Base-by-base conservation (phyloP, 495 filamentous ascomycete species). In the Aspergillus cristatus region DNA sequence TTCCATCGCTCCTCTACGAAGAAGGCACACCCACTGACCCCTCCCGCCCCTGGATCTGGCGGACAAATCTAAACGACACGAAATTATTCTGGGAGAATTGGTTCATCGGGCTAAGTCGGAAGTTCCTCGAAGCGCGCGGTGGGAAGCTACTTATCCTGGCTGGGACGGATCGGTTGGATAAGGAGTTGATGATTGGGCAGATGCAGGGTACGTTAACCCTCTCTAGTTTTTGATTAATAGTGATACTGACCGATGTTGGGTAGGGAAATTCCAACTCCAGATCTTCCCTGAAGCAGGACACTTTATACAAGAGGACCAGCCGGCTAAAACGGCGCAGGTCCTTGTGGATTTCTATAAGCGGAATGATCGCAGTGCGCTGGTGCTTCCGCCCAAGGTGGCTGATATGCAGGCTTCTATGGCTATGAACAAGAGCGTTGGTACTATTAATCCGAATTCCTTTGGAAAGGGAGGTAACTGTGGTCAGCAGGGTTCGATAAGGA, bases 241-340 rank as follows among this genome's bases (percentile, higher is more conserved):
- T 15, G 7, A 34, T 7, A 34, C 32, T n/a, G n/a, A n/a, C n/a
- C n/a, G n/a, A n/a, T n/a, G n/a, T n/a, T n/a, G n/a, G n/a, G n/a
- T 47, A 86, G 88, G 88, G 0, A 96, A 96, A 68, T 99, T 96
- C 54, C 88, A 94, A 39, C 68, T 99, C 13, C 81, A 94, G 37
- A 89, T 99, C 13, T 80, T 97, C 42, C 93, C 93, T 0, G 85
- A 94, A 58, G 88, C 89, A 5, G 91, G 91, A 0, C 91, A 97
- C 58, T 98, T 96, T 48, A 74, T 99, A 34, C 93, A 97, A 42
- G 91, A 99, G 58, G 91, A 99, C 57, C 72, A 86, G 38, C 87
- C 93, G 1, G 79, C 82, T 43, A 93, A 86, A 66, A 89, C 81
- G 18, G 91, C 93, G 4, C 74, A 76, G 46, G 72, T 79, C 17